A percentile compares a stretch with the other conserved stretches of the same genome.
Evolutionary conservation across 1,284 basidiomycete species (phyloP).

Genomic region (Marasmius tenuissimus): DNA sequence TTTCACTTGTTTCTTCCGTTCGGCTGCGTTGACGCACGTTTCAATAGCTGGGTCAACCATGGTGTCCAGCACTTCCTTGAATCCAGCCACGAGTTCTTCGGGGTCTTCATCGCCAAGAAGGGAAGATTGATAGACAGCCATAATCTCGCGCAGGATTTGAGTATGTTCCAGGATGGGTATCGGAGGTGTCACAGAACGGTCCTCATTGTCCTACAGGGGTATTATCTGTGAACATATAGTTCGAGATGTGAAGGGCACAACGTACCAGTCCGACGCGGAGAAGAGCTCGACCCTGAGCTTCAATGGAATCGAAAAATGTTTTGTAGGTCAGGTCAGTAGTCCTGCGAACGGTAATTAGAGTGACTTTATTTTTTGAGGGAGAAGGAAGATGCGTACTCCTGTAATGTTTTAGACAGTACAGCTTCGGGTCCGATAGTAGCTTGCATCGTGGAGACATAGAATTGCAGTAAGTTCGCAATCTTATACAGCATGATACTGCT

Average conservation of each 20-base stretch:
- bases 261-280: constrained; percentile 71
- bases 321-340: constrained; percentile 80
- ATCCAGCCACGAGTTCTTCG: constrained; percentile 51
- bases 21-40: constrained; percentile 70
- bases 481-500: constrained; percentile 90
- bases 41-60: constrained; percentile 83
- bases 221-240: background rate
- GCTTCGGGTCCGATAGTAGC: constrained; percentile 87
- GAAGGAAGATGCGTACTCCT: constrained; percentile 62
- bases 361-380: background rate
- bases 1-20: constrained; percentile 57
- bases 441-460: constrained; percentile 91
- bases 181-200: constrained; percentile 77
- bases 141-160: constrained; percentile 84
- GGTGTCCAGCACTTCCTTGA: constrained; percentile 73
- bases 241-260: constrained; percentile 2
- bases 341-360: constrained; percentile 37
- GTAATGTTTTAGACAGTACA: constrained; percentile 71
- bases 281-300: constrained; percentile 77
- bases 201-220: constrained; percentile 63
- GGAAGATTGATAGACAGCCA: constrained; percentile 85
- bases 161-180: constrained; percentile 77
- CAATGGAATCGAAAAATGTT: constrained; percentile 84
- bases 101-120: constrained; percentile 62
- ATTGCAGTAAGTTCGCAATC: constrained; percentile 91